Base-by-base conservation (phyloP, 2,329 filamentous ascomycete genomes). In the Trichocomaceae sp. region DNA sequence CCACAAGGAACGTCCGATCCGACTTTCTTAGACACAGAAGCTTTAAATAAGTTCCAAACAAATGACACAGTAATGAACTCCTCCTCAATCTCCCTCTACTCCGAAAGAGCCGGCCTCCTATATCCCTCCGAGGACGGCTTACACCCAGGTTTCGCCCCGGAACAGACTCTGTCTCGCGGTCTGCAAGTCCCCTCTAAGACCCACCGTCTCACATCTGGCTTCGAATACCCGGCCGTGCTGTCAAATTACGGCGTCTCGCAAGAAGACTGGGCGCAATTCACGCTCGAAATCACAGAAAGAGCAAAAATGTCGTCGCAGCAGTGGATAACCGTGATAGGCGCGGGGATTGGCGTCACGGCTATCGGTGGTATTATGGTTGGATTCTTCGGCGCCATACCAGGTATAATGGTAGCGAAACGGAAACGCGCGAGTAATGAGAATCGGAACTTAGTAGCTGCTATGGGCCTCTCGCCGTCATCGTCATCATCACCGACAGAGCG, bases 341-440 rank as follows among this genome's bases (percentile, higher is more conserved):
- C 59, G 44, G 66, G 66, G 1, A 45, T 69, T 1, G 66, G 67
- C 2, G 61, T 60, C 1, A 57, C 69, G 39, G 66, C 62, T 5
- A 57, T 69, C 7, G 66, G 64, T 1, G 65, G 65, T 0, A 37
- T 69, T 15, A 67, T 69, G 61, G 33, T 69, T 5, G 67, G 67
- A 1, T 47, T 66, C n/a, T 51, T 69, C 1, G 62, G 64, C 1
- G 59, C 65, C 1, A 58, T 69, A 23, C 67, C 67, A 0, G 67
- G 65, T 0, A 47, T 63, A 0, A 59, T 66, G 7, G 59, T 67
- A 4, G 59, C 61, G 5, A 59, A 59, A 8, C 58, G 57, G 44
- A 56, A 58, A 12, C 59, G 58, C 9, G 60, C 56, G 17, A 55
- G 57, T 10, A 61, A 61, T 13, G 66, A 69, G 44, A 57, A 59